These are phyloP conservation scores for Hirsutella thompsonii DNA, from an alignment of 2,329 filamentous ascomycete genomes.

Conservation along the genomic window DNA sequence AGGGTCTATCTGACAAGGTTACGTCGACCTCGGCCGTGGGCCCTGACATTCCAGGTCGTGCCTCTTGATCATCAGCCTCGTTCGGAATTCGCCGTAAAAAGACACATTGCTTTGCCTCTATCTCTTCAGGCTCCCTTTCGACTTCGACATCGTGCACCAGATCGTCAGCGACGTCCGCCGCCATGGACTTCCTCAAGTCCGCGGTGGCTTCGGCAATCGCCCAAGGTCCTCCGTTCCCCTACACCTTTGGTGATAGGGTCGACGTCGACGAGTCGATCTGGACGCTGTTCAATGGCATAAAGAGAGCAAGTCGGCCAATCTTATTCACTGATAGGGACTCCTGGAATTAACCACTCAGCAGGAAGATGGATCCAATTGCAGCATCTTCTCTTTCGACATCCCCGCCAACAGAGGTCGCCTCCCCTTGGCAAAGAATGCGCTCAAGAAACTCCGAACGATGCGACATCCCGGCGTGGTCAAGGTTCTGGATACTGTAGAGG, in stretches of 20 bases:
- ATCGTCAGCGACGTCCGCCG: not conserved
- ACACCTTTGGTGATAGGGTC: conserved; percentile 83
- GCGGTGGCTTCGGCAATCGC: conserved; percentile 94
- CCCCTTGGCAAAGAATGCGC: conserved; percentile 81
- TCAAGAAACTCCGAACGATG: conserved; percentile 85
- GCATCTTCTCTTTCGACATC: conserved; percentile 93
- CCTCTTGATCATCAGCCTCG: too few relatives aligned
- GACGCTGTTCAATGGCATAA: conserved; percentile 91
- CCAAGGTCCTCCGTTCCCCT: conserved; percentile 85
- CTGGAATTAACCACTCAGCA: too few relatives aligned
- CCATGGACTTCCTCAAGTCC: conserved; percentile 96
- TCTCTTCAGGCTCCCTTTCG: not conserved
- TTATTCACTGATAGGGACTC: too few relatives aligned
- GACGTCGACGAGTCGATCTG: conserved; percentile 91
- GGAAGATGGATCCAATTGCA: conserved; percentile 91
- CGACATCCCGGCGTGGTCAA: conserved; percentile 91
- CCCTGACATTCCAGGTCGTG: too few relatives aligned
- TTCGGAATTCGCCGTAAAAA: too few relatives aligned
- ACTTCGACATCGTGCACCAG: not conserved
- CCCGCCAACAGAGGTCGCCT: conserved; percentile 66
- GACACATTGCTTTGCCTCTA: not conserved
- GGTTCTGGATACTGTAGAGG: conserved; percentile 88
- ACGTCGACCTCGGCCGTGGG: not conserved
- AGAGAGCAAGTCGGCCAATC: conserved; percentile 59
- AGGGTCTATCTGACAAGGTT: not conserved